Evolutionary conservation across 257 asterid species (phyloP), one percentile per base, ranked within the genome.

Genomic region (Gynochthodes officinalis): DNA sequence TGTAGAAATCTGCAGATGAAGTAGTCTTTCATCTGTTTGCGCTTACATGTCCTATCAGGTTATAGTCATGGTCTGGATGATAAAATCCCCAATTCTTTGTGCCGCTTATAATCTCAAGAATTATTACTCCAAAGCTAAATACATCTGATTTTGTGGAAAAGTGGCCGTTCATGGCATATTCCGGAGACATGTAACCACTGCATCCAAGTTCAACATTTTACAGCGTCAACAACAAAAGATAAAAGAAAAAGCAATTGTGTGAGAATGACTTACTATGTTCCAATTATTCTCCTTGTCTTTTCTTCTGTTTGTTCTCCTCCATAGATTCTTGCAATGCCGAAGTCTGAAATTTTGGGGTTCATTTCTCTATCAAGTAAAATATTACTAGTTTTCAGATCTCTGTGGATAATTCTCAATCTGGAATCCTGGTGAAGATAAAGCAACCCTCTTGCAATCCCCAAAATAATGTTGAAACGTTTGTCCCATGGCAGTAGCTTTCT

Each of bases 101-200:
- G n/a, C 87, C 87, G 59, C 83, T 77, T 3, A 80, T 21, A 18
- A 75, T 80, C 71, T 83, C 86, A 42, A 82, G 59, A 48, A 82
- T 39, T 50, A 82, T 50, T 11, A 79, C 84, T 10, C 85, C 83
- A 74, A 75, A 80, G 76, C 84, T 83, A 46, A 66, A 80, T 10
- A 83, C 85, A 53, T 83, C 85, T 25, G 85, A 83, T 65, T 83
- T 83, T 42, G 64, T 75, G 0, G 85, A 83, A 64, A 79, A 76
- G 28, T 64, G 64, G 4, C 84, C 79, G 62, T 64, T 67, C 82
- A 77, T 82, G 54, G 78, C 86, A 25, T 82, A 76, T 23, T 82
- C 84, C 0, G 82, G 84, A 1, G 84, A 72, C 84, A 82, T 82
- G 53, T 83, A 83, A 42, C 84, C 87, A 13, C 87, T 83, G 79